Evolutionary conservation across 176 grass and related monocot genomes (phyloP).

Genomic region (Elymus sibiricus): DNA sequence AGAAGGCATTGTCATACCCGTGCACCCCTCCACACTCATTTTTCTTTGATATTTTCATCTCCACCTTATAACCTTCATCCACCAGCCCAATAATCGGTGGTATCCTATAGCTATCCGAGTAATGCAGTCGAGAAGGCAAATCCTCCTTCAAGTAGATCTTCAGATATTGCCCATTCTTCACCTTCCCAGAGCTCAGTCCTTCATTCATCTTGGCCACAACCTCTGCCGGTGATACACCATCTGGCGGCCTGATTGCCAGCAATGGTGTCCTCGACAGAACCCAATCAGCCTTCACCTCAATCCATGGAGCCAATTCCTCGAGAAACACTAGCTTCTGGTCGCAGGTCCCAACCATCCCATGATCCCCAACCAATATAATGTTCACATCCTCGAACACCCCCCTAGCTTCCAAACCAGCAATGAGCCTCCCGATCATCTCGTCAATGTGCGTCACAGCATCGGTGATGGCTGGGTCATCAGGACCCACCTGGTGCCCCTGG

Average conservation of each 20-base stretch:
- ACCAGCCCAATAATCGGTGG: constrained; percentile 72
- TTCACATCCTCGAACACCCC: constrained; percentile 87
- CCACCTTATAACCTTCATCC: constrained; percentile 83
- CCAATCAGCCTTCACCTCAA: constrained; percentile 56
- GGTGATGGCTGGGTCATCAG: constrained; percentile 70
- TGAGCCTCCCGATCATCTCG: constrained; percentile 67
- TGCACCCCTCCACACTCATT: constrained; percentile 83
- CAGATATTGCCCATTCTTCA: constrained; percentile 61
- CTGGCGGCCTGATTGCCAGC: constrained; percentile 67
- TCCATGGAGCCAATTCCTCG: constrained; percentile 66
- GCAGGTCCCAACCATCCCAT: constrained; percentile 94
- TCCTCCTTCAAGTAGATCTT: constrained; percentile 87
- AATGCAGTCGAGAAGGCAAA: constrained; percentile 71
- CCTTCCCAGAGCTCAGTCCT: constrained; percentile 75
- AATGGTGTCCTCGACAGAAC: constrained; percentile 63
- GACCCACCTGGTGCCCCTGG: constrained; percentile 85
- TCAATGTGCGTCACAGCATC: constrained; percentile 64
- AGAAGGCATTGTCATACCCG: constrained; percentile 84
- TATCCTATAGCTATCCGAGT: constrained; percentile 71
- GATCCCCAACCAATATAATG: constrained; percentile 75
- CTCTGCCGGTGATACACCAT: constrained; percentile 34
- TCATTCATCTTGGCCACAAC: constrained; percentile 94
- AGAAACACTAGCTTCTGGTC: constrained; percentile 76
- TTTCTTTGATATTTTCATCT: constrained; percentile 33
- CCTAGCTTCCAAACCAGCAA: constrained; percentile 70